Base-by-base conservation (phyloP, 1,284 basidiomycete species). In the Hemileia vastatrix region DNA sequence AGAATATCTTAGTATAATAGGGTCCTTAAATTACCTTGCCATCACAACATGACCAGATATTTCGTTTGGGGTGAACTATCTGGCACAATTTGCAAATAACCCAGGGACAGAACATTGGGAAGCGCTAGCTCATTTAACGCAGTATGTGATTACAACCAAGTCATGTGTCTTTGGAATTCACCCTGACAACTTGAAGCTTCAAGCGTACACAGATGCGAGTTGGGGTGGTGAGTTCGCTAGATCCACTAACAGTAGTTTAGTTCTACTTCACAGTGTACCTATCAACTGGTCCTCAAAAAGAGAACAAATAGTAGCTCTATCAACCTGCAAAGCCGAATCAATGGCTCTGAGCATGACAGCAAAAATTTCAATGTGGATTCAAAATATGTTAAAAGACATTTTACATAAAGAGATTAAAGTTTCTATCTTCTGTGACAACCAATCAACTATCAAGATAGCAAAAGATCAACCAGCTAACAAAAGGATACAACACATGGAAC, bases 391-490 rank as follows among this genome's bases (percentile, higher is more conserved):
- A 44, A 15, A 56, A 24, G 54, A 56, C 21, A 4, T 56, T 4
- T 3, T 23, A 11, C 15, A 23, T 6, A 18, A 44, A 6, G n/a
- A 2, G 4, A n/a, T 43, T 9, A n/a, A 15, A 8, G 33, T 32
- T 6, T 15, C 40, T n/a, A 11, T 56, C 3, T 4, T 44, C 2
- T 56, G 54, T 56, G 54, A 56, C 21, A 56, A 47, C 19, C 3
- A 18, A 27, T 56, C 54, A 44, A 18, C 33, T 19, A 45, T 56
- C 3, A 9, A 21, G 11, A 9, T 44, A 23, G 11, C 31, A 11
- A 56, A 19, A 13, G 54, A 56, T 31, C 13, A 45, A 32, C 11
- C 33, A n/a, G 27, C 40, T 6, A 56, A 56, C 36, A 44, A 56
- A 18, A 4, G 54, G 32, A 56, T 40, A 23, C 5, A 40, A 9